Percentiles rank a stretch among this genome's conserved stretches.
phyloP scores from a whole-genome alignment of 1,284 basidiomycete species.

The Pisolithus thermaeus region DNA sequence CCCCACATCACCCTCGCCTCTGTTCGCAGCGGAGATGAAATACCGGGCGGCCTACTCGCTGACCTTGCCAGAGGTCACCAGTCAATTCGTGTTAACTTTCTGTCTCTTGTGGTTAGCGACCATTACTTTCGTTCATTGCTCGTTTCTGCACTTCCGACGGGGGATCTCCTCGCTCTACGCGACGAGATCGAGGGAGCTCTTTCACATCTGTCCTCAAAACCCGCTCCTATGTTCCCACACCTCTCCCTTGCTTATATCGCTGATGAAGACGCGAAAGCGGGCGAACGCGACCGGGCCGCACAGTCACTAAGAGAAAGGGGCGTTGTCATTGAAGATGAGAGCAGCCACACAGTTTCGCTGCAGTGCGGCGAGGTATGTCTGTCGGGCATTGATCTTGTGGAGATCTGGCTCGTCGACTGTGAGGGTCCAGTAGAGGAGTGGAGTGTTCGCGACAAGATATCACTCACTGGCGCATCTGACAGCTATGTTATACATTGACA shows the following conservation, averaged over 20 bases:
- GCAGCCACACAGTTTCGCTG: slow-evolving; percentile 28
- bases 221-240: slow-evolving; percentile 58
- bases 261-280: slow-evolving; percentile 46
- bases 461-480: background rate
- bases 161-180: slow-evolving; percentile 45
- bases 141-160: slow-evolving; percentile 41
- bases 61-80: slow-evolving; percentile 34
- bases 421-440: slow-evolving; percentile 59
- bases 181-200: slow-evolving; percentile 39
- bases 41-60: slow-evolving; percentile 29
- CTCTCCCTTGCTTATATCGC: slow-evolving; percentile 66
- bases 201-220: slow-evolving; percentile 30
- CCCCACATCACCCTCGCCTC: slow-evolving; percentile 69
- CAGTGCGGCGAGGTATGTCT: slow-evolving; percentile 32
- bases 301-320: slow-evolving; percentile 34
- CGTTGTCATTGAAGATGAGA: slow-evolving; percentile 24
- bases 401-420: slow-evolving; percentile 60
- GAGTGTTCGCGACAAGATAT: slow-evolving; percentile 45
- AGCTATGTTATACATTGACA: too few relatives aligned
- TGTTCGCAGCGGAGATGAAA: slow-evolving; percentile 29
- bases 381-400: slow-evolving; percentile 41
- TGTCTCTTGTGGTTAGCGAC: slow-evolving; percentile 46
- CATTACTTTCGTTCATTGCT: slow-evolving; percentile 71
- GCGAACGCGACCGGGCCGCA: slow-evolving; percentile 28
- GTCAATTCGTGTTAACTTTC: slow-evolving; percentile 35